These are phyloP conservation scores for Ormosia emarginata DNA, from an alignment of 306 rosid genomes.

Conservation along the genomic window DNA sequence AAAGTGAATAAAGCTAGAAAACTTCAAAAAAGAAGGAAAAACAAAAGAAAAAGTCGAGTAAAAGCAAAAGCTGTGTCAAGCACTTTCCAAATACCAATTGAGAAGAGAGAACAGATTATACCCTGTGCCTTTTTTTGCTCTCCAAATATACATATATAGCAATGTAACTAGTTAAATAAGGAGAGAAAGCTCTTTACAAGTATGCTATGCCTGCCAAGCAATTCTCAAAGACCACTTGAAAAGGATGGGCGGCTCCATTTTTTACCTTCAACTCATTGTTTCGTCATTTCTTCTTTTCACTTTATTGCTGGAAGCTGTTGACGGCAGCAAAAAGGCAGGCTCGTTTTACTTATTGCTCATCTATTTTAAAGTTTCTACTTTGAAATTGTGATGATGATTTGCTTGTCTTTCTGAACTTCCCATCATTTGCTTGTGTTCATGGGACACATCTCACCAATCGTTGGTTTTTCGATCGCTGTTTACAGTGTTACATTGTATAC, in stretches of 20 bases:
- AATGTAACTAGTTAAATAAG: too few relatives aligned
- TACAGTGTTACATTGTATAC: conserved; percentile 39
- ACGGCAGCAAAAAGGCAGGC: conserved; percentile 29
- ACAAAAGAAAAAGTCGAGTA: not conserved
- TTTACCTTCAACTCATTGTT: not conserved
- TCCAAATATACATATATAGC: too few relatives aligned
- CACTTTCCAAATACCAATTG: not conserved
- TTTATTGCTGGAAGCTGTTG: not conserved
- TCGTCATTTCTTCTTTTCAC: conserved; percentile 14
- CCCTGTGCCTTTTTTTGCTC: too few relatives aligned
- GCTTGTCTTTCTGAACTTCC: too few relatives aligned
- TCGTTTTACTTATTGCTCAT: not conserved
- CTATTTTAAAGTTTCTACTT: not conserved
- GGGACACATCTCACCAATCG: not conserved
- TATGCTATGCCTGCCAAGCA: too few relatives aligned
- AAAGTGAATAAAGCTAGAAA: not conserved
- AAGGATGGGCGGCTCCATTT: not conserved
- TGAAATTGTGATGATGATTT: not conserved
- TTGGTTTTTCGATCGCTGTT: not conserved
- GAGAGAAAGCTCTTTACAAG: not conserved
- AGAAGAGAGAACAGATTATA: not conserved
- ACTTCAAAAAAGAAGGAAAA: not conserved
- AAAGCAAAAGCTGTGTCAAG: not conserved
- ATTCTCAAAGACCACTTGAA: too few relatives aligned
- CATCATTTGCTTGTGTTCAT: not conserved